phyloP scores from a whole-genome alignment of 202 grass and related monocot genomes.

The Dendrocalamus latiflorus region DNA sequence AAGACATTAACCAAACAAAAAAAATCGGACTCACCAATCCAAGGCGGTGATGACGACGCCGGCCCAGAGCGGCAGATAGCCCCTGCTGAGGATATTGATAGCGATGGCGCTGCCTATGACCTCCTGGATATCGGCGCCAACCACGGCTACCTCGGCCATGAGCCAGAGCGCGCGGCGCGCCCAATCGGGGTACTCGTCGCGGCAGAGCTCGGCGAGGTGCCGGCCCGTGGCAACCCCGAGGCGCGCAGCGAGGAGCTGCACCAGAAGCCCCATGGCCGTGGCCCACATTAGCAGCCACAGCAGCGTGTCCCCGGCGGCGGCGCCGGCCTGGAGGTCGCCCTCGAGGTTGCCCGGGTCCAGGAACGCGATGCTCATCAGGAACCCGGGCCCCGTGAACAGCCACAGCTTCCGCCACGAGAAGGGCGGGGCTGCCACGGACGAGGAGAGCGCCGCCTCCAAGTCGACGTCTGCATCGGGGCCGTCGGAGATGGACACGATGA shows the following conservation, averaged over 20 bases:
- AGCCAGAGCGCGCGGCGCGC: constrained; percentile 57
- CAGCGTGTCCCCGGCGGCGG: constrained; percentile 50
- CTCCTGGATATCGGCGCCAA: constrained; percentile 79
- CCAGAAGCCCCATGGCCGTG: constrained; percentile 60
- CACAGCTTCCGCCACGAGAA: constrained; percentile 86
- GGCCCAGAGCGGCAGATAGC: constrained; percentile 59
- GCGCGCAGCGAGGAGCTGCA: constrained; percentile 62
- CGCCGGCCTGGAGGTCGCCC: constrained; percentile 77
- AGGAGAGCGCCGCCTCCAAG: constrained; percentile 17
- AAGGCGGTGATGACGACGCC: constrained; percentile 70
- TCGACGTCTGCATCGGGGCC: constrained; percentile 10
- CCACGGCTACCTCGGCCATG: constrained; percentile 73
- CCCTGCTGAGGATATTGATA: constrained; percentile 72
- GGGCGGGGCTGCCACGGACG: not conserved
- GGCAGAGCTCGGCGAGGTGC: constrained; percentile 75
- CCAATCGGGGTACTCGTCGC: constrained; percentile 77
- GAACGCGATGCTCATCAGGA: constrained; percentile 85
- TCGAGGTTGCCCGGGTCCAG: constrained; percentile 81
- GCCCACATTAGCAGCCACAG: constrained; percentile 84
- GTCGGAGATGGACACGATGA: constrained; percentile 40
- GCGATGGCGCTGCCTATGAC: constrained; percentile 80
- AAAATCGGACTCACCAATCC: constrained; percentile 45
- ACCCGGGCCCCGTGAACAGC: constrained; percentile 69
- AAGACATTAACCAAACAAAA: not conserved
- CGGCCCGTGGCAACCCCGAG: constrained; percentile 60